Evolutionary conservation across 768 basidiomycete species (phyloP).

Genomic region (Rhizopogon sp.): DNA sequence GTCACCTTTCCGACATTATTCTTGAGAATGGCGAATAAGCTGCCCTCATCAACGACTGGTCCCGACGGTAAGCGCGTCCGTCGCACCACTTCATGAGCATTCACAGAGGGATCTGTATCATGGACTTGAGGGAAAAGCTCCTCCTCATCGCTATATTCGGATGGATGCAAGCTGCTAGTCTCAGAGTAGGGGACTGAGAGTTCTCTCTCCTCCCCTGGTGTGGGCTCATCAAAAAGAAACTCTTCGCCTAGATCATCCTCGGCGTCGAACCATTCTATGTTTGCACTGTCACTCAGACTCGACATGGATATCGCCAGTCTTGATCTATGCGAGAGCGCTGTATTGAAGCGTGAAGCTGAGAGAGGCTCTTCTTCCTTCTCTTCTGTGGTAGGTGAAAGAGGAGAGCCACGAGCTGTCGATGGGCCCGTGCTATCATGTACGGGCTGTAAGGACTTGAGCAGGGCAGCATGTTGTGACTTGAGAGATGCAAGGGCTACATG

Average conservation of each 20-base stretch:
- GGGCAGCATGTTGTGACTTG: constrained; percentile 52
- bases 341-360: constrained; percentile 18
- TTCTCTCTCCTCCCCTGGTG: constrained; percentile 34
- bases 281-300: constrained; percentile 40
- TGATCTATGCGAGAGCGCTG: constrained; percentile 29
- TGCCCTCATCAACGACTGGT: constrained; percentile 70
- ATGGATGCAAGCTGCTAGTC: constrained; percentile 35
- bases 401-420: constrained; percentile 19
- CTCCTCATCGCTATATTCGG: constrained; percentile 46
- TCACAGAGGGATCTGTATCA: constrained; percentile 4
- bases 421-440: constrained; percentile 24
- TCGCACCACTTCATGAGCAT: constrained; percentile 32
- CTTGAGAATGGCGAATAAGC: constrained; percentile 76
- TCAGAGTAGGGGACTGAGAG: constrained; percentile 34
- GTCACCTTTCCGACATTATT: constrained; percentile 85
- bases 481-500: constrained; percentile 45
- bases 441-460: constrained; percentile 39
- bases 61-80: constrained; percentile 58
- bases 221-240: constrained; percentile 52
- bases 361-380: constrained; percentile 35
- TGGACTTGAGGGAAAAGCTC: constrained; percentile 9
- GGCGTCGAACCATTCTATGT: constrained; percentile 77
- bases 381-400: constrained; percentile 43
- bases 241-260: constrained; percentile 47
- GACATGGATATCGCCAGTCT: constrained; percentile 45